Base-by-base conservation (phyloP, 345 rosid species). In the Acer saccharum region DNA sequence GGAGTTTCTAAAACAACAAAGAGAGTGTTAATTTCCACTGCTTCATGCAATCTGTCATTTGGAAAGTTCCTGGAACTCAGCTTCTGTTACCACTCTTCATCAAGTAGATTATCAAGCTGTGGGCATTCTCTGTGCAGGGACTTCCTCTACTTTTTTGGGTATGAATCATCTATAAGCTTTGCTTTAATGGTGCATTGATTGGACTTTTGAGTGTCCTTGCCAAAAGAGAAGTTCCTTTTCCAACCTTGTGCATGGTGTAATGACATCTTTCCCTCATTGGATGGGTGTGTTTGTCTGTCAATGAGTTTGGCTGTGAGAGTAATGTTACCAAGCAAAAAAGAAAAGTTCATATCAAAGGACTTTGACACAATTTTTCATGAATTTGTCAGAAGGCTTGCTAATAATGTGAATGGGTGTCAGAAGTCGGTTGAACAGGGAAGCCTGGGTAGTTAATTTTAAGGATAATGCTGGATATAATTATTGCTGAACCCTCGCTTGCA, bases 61-160 rank as follows among this genome's bases (percentile, higher is more conserved):
- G 98, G 99, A 65, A 96, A 96, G 83, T 96, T 96, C 87, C 87
- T 96, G 84, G 98, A 96, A 85, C 92, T 96, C 79, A 87, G 97
- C 87, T 91, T 96, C 84, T 84, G 90, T 62, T 83, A 86, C 73
- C 84, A 82, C 39, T 83, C 85, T 25, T 83, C 86, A 62, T 83
- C 83, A 54, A 73, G 76, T 16, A 86, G 85, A 78, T 79, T 67
- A 77, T 85, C 91, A 50, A 86, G 86, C 82, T 94, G 99, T 83
- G 94, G 99, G n/a, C 99, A 96, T 88, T 92, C 90, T 78, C 80
- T 89, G 44, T 85, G 81, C 68, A 83, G 83, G 74, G 98, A 96
- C 82, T 96, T 88, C 78, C 88, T 96, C 65, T 87, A 88, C 90
- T 94, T 94, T 87, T 96, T 92, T 86, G 99, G 99, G 99, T 96